Evolutionary conservation across 2,329 filamentous ascomycete genomes (phyloP).

Genomic region (Chrysosporium keratinophilum): DNA sequence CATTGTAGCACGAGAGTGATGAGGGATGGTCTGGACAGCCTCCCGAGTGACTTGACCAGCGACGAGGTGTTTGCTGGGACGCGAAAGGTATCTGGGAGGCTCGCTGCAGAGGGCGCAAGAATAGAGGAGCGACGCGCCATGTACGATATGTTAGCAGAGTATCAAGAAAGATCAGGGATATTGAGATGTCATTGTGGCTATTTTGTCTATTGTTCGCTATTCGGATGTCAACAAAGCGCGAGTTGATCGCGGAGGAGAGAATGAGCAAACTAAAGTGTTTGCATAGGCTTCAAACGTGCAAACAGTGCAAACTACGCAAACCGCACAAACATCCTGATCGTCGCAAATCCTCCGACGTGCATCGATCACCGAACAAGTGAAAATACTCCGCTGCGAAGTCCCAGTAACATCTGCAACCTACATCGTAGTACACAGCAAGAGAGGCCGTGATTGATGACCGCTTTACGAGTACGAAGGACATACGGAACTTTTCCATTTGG

Average conservation of each 20-base stretch:
- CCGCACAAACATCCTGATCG: background rate
- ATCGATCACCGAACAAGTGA: background rate
- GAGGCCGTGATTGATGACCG: too few species aligned
- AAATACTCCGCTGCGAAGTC: too few species aligned
- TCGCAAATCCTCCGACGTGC: background rate
- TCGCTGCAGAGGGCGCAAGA: constrained; percentile 56
- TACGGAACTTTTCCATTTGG: too few species aligned
- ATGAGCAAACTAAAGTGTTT: too few species aligned
- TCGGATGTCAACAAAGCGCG: background rate
- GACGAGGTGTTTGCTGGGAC: constrained; percentile 55
- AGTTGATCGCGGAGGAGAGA: too few species aligned
- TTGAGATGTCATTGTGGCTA: background rate
- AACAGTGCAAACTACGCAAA: background rate
- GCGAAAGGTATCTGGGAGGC: constrained; percentile 60
- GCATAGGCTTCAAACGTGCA: background rate
- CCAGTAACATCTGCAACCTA: too few species aligned
- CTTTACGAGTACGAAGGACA: too few species aligned
- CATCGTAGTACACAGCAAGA: too few species aligned
- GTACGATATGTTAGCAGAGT: background rate
- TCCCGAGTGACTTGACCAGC: constrained; percentile 56
- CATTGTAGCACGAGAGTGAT: constrained; percentile 64
- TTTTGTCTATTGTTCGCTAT: background rate
- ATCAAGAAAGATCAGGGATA: background rate
- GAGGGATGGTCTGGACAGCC: constrained; percentile 61
- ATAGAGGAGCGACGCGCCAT: constrained; percentile 19